Percentiles rank a stretch among this genome's conserved stretches.
These are phyloP conservation scores for Dictyostelium capitatum DNA, from an alignment of 78 protist genomes.

Conservation along the genomic window DNA sequence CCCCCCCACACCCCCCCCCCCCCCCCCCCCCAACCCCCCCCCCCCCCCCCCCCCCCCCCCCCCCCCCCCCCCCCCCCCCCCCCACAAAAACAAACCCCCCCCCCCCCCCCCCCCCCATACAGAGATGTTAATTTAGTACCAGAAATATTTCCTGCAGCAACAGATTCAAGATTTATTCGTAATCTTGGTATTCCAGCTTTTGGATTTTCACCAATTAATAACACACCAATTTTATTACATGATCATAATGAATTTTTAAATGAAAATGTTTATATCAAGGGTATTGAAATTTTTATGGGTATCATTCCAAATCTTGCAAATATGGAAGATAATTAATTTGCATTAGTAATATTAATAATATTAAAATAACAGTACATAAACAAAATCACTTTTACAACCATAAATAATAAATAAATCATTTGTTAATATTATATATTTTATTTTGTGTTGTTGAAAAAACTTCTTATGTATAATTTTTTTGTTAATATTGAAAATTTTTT, in stretches of 20 bases:
- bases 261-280: constrained; percentile 79
- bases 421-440: background rate
- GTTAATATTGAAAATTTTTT: background rate
- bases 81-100: too few species aligned
- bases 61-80: too few species aligned
- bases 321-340: constrained; percentile 14
- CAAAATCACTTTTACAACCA: too few species aligned
- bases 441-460: background rate
- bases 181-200: constrained; percentile 87
- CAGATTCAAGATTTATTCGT: constrained; percentile 92
- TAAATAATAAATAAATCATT: background rate
- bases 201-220: constrained; percentile 92
- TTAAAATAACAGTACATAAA: background rate
- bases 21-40: too few species aligned
- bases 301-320: constrained; percentile 79
- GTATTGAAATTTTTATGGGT: constrained; percentile 84
- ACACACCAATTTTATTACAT: constrained; percentile 93
- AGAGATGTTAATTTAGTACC: constrained; percentile 59
- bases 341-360: too few species aligned
- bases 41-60: too few species aligned
- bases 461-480: too few species aligned
- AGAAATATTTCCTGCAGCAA: constrained; percentile 94
- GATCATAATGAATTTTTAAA: constrained; percentile 94
- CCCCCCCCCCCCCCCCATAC: too few species aligned
- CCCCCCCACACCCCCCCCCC: too few species aligned